Conservation (phyloP, 2,329 filamentous ascomycete genomes). For the Nannizziopsis barbatae region DNA sequence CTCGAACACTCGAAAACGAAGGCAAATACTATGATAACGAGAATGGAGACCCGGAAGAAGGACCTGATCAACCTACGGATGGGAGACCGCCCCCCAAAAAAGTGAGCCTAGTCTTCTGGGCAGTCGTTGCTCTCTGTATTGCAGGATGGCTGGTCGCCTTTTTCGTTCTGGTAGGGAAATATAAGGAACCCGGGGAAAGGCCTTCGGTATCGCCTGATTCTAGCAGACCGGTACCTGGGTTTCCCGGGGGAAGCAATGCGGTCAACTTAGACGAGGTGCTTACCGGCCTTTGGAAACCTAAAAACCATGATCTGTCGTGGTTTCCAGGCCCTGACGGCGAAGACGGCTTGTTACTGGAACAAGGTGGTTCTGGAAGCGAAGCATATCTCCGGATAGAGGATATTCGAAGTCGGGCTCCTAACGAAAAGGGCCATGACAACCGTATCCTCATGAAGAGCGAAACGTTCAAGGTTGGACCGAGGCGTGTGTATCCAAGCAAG, state of each 20-base stretch:
- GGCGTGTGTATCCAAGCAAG: slow-evolving; percentile 46
- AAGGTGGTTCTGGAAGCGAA: slow-evolving; percentile 37
- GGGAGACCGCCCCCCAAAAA: slow-evolving; percentile 17
- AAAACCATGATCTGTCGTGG: slow-evolving; percentile 36
- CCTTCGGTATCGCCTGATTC: slow-evolving; percentile 18
- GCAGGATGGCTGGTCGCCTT: slow-evolving; percentile 38
- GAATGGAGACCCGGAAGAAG: slow-evolving; percentile 22
- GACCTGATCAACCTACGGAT: slow-evolving; percentile 14
- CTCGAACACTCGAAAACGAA: slow-evolving; percentile 7
- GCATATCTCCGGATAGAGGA: slow-evolving; percentile 78
- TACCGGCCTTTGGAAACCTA: slow-evolving; percentile 23
- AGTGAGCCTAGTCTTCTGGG: slow-evolving; percentile 29
- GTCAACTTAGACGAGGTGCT: slow-evolving; percentile 25
- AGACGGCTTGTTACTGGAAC: slow-evolving; percentile 76
- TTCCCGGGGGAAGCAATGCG: slow-evolving; percentile 12
- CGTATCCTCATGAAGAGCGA: slow-evolving; percentile 64
- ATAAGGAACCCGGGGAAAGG: slow-evolving; percentile 22
- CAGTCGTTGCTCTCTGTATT: slow-evolving; percentile 31
- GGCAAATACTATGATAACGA: slow-evolving; percentile 22
- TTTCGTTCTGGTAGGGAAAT: slow-evolving; percentile 32
- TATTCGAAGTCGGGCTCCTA: slow-evolving; percentile 50
- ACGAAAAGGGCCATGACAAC: slow-evolving; percentile 15
- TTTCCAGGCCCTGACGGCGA: slow-evolving; percentile 38
- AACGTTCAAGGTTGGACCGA: slow-evolving; percentile 50
- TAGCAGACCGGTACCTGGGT: not conserved